A percentile compares a stretch with the other conserved stretches of the same genome.
phyloP scores from a whole-genome alignment of 2,329 filamentous ascomycete species.

The Aspergillus sp. region DNA sequence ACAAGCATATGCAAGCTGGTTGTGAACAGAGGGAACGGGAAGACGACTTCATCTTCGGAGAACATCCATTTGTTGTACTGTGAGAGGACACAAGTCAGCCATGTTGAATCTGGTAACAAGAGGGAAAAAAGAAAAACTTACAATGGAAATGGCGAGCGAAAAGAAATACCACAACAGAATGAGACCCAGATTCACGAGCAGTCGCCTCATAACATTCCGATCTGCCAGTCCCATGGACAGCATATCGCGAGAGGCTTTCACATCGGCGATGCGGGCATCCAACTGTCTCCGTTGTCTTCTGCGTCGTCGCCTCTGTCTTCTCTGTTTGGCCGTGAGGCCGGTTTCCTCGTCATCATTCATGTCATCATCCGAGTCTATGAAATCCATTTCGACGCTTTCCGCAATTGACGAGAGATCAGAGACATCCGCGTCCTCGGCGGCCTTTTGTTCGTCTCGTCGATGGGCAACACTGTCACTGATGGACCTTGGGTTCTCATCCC shows the following conservation, averaged over 20 bases:
- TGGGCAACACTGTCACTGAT: slow-evolving; percentile 22
- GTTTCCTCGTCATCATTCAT: slow-evolving; percentile 86
- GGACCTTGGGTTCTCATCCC: slow-evolving; percentile 29
- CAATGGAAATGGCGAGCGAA: slow-evolving; percentile 87
- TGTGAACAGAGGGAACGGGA: slow-evolving; percentile 91
- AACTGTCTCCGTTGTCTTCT: slow-evolving; percentile 66
- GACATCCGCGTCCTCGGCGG: slow-evolving; percentile 35
- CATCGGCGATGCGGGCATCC: slow-evolving; percentile 66
- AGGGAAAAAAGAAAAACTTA: slow-evolving; percentile 47
- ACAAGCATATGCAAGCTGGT: slow-evolving; percentile 95
- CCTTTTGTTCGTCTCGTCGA: slow-evolving; percentile 36
- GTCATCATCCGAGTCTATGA: slow-evolving; percentile 67
- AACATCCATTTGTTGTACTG: slow-evolving; percentile 99
- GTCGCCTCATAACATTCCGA: slow-evolving; percentile 65
- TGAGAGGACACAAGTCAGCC: background rate
- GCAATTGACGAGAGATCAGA: slow-evolving; percentile 44
- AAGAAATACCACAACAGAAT: slow-evolving; percentile 90
- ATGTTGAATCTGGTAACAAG: background rate
- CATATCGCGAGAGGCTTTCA: slow-evolving; percentile 65
- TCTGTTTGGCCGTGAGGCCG: slow-evolving; percentile 73
- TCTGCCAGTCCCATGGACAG: slow-evolving; percentile 63
- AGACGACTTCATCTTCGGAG: slow-evolving; percentile 77
- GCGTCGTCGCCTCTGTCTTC: slow-evolving; percentile 62
- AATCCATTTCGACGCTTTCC: slow-evolving; percentile 55
- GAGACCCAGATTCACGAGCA: slow-evolving; percentile 73